Conservation (phyloP, 2,329 filamentous ascomycete genomes). For the Claviceps spartinae region DNA sequence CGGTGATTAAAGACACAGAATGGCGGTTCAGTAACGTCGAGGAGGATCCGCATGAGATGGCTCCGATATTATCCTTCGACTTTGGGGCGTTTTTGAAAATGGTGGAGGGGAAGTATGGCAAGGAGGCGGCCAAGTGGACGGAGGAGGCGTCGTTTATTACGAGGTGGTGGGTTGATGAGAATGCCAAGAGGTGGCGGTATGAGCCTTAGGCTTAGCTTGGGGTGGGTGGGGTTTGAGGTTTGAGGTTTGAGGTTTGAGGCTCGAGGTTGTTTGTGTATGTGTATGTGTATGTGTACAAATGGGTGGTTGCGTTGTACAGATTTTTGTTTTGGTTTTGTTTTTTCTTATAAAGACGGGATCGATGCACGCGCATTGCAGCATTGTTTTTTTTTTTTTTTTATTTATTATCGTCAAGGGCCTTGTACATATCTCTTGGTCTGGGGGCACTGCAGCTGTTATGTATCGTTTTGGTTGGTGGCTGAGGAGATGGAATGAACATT, state of each 20-base stretch:
- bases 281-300: neutral
- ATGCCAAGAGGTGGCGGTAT: slow-evolving; percentile 21
- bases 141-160: slow-evolving; percentile 20
- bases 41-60: slow-evolving; percentile 16
- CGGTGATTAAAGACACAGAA: slow-evolving; percentile 14
- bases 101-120: slow-evolving; percentile 12
- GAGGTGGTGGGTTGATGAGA: slow-evolving; percentile 22
- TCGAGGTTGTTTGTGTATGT: neutral
- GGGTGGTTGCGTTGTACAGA: too few species aligned
- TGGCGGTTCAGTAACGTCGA: slow-evolving; percentile 19
- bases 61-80: slow-evolving; percentile 15
- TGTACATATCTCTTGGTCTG: too few species aligned
- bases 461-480: too few species aligned
- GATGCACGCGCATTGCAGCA: too few species aligned
- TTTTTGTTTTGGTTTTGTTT: too few species aligned
- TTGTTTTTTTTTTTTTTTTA: too few species aligned
- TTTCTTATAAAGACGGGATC: too few species aligned
- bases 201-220: neutral
- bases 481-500: too few species aligned
- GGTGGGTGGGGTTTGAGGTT: neutral
- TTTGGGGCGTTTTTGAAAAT: slow-evolving; percentile 9
- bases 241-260: too few species aligned
- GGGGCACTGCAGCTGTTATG: too few species aligned
- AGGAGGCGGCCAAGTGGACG: slow-evolving; percentile 17
- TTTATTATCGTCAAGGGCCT: too few species aligned